These are phyloP conservation scores for Anthostomella pinea DNA, from an alignment of 2,329 filamentous ascomycete genomes.

Conservation along the genomic window DNA sequence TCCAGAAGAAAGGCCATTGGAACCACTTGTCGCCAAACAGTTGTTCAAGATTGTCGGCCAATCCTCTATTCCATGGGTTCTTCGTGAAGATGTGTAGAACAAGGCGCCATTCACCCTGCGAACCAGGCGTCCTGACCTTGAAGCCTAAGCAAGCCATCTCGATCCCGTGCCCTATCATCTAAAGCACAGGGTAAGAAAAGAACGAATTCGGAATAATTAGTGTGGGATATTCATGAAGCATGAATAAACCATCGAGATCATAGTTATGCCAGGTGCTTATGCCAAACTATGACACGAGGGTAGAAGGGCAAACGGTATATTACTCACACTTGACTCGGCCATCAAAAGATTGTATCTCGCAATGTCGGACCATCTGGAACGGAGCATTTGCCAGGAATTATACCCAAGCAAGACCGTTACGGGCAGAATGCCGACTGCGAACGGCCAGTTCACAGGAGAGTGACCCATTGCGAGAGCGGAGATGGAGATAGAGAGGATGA, in stretches of 20 bases:
- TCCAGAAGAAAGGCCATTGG: conserved; percentile 19
- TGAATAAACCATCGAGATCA: too few species aligned
- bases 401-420: background rate
- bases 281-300: too few species aligned
- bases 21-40: conserved; percentile 15
- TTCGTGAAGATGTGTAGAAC: conserved; percentile 2
- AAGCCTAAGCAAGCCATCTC: conserved; percentile 7
- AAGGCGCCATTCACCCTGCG: conserved; percentile 4
- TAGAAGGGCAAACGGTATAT: too few species aligned
- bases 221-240: too few species aligned
- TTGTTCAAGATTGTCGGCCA: conserved; percentile 13
- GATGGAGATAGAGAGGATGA: conserved; percentile 7
- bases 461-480: conserved; percentile 1
- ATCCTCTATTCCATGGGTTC: conserved; percentile 14
- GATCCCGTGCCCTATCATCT: background rate
- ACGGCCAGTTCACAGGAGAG: background rate
- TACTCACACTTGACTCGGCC: too few species aligned
- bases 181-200: background rate
- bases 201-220: background rate
- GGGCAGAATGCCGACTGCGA: conserved; percentile 1
- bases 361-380: too few species aligned
- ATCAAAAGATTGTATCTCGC: too few species aligned
- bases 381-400: background rate
- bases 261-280: too few species aligned
- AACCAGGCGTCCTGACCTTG: conserved; percentile 8